phyloP scores from a whole-genome alignment of 768 basidiomycete species.

The Lentinula sp. region DNA sequence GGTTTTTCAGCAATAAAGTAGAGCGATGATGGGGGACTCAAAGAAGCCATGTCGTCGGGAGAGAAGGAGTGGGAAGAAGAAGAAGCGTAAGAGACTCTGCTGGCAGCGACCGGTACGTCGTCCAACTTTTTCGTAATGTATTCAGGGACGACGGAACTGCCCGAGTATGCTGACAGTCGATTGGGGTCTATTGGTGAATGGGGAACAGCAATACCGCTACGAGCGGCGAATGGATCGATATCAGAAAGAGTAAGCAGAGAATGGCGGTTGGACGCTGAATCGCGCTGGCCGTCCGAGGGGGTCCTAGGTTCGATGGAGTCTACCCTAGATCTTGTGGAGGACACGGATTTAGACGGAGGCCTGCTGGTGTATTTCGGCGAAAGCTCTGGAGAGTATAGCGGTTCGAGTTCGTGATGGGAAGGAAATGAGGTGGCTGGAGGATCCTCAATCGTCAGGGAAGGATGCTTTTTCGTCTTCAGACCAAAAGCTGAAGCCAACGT shows the following conservation, averaged over 20 bases:
- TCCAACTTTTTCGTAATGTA: slow-evolving; percentile 27
- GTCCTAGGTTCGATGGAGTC: slow-evolving; percentile 52
- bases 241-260: slow-evolving; percentile 62
- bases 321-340: slow-evolving; percentile 49
- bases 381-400: slow-evolving; percentile 14
- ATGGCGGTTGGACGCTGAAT: slow-evolving; percentile 25
- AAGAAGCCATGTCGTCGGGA: slow-evolving; percentile 5
- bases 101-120: slow-evolving; percentile 25
- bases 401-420: slow-evolving; percentile 10
- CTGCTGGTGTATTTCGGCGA: slow-evolving; percentile 25
- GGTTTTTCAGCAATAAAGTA: background rate
- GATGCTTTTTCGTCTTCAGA: slow-evolving; percentile 55
- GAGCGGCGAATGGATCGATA: slow-evolving; percentile 57
- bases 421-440: slow-evolving; percentile 23
- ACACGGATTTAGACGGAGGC: slow-evolving; percentile 48
- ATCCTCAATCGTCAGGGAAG: slow-evolving; percentile 47
- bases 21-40: slow-evolving; percentile 3
- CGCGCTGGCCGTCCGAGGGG: slow-evolving; percentile 41
- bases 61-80: slow-evolving; percentile 45
- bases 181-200: slow-evolving; percentile 37
- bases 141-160: slow-evolving; percentile 39
- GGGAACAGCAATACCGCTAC: slow-evolving; percentile 31
- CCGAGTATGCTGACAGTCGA: slow-evolving; percentile 49
- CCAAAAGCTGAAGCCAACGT: slow-evolving; percentile 58
- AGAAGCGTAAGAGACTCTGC: slow-evolving; percentile 51